Percentiles rank a stretch among this genome's conserved stretches.
Conservation (phyloP, 768 basidiomycete species). For the Naematelia encephala region DNA sequence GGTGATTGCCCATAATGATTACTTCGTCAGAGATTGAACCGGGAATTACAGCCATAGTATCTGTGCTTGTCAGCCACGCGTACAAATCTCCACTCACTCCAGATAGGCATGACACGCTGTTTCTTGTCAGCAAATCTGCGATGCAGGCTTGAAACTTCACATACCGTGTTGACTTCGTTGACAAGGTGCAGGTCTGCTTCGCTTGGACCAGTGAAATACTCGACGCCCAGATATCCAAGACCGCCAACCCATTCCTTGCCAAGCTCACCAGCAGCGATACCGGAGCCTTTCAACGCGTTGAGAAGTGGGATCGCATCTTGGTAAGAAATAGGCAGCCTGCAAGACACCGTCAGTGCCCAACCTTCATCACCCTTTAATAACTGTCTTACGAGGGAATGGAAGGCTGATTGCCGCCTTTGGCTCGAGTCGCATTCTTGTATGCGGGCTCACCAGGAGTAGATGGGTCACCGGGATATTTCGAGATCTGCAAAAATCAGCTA, state of each 20-base stretch:
- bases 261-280: slow-evolving; percentile 43
- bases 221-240: slow-evolving; percentile 45
- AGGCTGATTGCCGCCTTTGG: slow-evolving; percentile 52
- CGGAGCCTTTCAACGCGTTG: slow-evolving; percentile 56
- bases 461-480: slow-evolving; percentile 56
- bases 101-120: slow-evolving; percentile 73
- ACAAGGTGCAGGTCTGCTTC: slow-evolving; percentile 58
- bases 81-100: slow-evolving; percentile 73
- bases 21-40: slow-evolving; percentile 63
- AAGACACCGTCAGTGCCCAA: slow-evolving; percentile 55
- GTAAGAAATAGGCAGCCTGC: slow-evolving; percentile 88
- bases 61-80: slow-evolving; percentile 16
- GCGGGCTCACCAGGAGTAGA: slow-evolving; percentile 84
- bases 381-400: slow-evolving; percentile 50
- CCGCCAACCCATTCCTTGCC: slow-evolving; percentile 49
- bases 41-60: slow-evolving; percentile 44
- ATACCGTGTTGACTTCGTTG: slow-evolving; percentile 64
- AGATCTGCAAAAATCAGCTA: slow-evolving; percentile 13
- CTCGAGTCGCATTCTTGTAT: slow-evolving; percentile 72
- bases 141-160: not conserved
- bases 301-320: slow-evolving; percentile 70
- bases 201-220: slow-evolving; percentile 53
- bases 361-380: slow-evolving; percentile 47
- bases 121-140: not conserved
- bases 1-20: slow-evolving; percentile 80